Evolutionary conservation across 2,329 filamentous ascomycete species (phyloP), one percentile per base, ranked within the genome.

Genomic region (Niveomyces coronatus): DNA sequence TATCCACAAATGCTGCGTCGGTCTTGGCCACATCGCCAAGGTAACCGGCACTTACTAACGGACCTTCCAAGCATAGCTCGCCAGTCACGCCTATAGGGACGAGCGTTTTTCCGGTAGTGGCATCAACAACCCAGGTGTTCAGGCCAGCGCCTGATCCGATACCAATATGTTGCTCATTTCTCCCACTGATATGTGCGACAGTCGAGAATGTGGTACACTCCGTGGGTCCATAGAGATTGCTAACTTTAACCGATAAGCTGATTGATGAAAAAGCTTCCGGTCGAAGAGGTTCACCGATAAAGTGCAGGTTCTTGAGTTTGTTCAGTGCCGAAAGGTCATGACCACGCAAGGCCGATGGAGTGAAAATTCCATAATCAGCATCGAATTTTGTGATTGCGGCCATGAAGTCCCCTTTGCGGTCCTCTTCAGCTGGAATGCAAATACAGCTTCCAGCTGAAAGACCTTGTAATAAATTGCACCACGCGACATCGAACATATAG

Each of bases 31-130:
- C 47, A 14, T 70, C 61, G 27, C 68, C 62, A 9, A 71, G 52
- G 41, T 76, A 75, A 9, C 66, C 68, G 17, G 61, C 52, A 10
- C 62, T 68, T 11, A 76, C 53, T 5, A 62, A 57, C 3, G 67
- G 64, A 1, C 64, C 64, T 35, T 60, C 60, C 19, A 67, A 43
- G 3, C 60, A 33, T 4, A 64, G 42, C 40, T 65, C 62, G 5
- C 61, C 62, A 4, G 52, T 45, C 2, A 45, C 46, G 1, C 57
- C 61, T 3, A 58, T 43, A 3, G 55, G 55, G 0, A 52, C 24
- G 5, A 62, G 48, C 1, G 35, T 31, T 33, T 56, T 39, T 30
- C 51, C 49, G 28, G 58, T 44, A 3, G 47, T 39, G 2, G 47
- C 44, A 18, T 60, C 50, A 1, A 56, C 56, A 20, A 64, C 41